Percentiles rank a stretch among this genome's conserved stretches.
These are phyloP conservation scores for Clonostachys rosea DNA, from an alignment of 2,329 filamentous ascomycete genomes.

Conservation along the genomic window DNA sequence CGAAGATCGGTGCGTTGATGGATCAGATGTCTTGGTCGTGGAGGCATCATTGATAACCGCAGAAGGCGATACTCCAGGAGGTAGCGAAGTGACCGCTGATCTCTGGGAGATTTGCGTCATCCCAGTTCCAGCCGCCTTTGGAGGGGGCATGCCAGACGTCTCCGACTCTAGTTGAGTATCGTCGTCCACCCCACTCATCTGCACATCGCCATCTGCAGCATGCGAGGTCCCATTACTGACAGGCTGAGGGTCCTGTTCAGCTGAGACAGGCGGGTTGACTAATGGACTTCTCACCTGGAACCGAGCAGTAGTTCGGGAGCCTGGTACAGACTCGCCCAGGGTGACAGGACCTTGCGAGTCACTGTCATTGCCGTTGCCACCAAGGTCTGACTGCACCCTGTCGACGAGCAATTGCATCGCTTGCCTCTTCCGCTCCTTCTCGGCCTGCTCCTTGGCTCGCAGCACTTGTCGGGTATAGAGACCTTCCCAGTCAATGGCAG, in stretches of 20 bases:
- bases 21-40: constrained; percentile 83
- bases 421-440: constrained; percentile 59
- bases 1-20: constrained; percentile 58
- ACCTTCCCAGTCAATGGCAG: constrained; percentile 72
- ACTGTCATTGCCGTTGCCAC: constrained; percentile 41
- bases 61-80: constrained; percentile 52
- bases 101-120: constrained; percentile 61
- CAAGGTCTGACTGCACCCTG: constrained; percentile 45
- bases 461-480: constrained; percentile 71
- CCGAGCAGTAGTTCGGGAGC: constrained; percentile 42
- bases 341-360: constrained; percentile 52
- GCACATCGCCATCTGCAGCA: constrained; percentile 46
- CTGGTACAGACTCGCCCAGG: constrained; percentile 61
- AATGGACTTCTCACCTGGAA: constrained; percentile 53
- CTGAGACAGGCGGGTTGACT: constrained; percentile 52
- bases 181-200: constrained; percentile 55
- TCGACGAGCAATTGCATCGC: constrained; percentile 52
- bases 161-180: constrained; percentile 41
- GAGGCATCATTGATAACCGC: constrained; percentile 77
- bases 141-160: constrained; percentile 42
- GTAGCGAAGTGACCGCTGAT: constrained; percentile 54
- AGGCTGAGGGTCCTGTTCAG: constrained; percentile 21
- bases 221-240: constrained; percentile 53
- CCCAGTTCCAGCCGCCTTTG: constrained; percentile 26
- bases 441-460: constrained; percentile 53